Base-by-base conservation (phyloP, 2,329 filamentous ascomycete genomes). In the Aspergillus vadensis region DNA sequence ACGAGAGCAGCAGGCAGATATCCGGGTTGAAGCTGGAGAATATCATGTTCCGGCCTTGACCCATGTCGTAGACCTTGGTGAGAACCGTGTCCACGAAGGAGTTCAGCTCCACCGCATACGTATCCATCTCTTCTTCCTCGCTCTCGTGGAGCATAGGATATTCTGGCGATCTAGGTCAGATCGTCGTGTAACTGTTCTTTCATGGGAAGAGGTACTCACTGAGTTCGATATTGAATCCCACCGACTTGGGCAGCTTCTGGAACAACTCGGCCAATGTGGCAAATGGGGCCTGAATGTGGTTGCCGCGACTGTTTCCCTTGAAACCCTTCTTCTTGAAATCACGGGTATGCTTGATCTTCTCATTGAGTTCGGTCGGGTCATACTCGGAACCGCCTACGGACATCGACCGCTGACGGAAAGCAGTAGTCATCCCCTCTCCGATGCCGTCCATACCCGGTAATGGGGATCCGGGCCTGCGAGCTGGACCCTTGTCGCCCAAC, bases 11-110 rank as follows among this genome's bases (percentile, higher is more conserved):
- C 14, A 99, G 85, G 74, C 95, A 99, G 49, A 99, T 92, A 70
- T 99, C 95, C 0, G 95, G 95, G 77, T 98, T 97, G 81, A 99
- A 99, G 53, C 91, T 95, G 65, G 91, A 96, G 79, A 99, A 98
- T 67, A 99, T 92, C 75, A 99, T 90, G 79, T 97, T 92, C n/a
- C 95, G 86, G 60, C 88, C 86, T 61, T 87, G 86, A 25, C 89
- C 89, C 57, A 93, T 79, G 67, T 97, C 92, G 72, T 98, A 99
- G 5, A 97, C 94, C 76, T 91, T 95, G 48, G 84, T 84, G 8
- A 99, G 83, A 3, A 99, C 91, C 0, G 92, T 97, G 76, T 99
- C 95, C 72, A 96, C 94, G 75, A 98, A 99, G 1, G 90, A 92
- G 78, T 98, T 98, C 68, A 98, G 85, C 78, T 99, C 95, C 50